Evolutionary conservation across 371 early-diverging fungal genomes (phyloP).

Genomic region (Rhizopus arrhizus): DNA sequence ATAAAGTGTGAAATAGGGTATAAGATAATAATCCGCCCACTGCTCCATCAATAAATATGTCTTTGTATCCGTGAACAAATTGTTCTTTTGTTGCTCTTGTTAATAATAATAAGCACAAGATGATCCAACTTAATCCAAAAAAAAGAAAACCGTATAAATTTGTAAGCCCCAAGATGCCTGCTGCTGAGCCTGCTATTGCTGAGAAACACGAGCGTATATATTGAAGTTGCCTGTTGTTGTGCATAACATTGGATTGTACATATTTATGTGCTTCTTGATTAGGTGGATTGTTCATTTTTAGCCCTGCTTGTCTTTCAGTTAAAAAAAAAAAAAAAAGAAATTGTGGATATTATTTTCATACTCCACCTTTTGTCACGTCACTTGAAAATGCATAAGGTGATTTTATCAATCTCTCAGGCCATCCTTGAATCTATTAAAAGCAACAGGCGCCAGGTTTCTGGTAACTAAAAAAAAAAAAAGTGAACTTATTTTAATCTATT

Average conservation of each 20-base stretch:
- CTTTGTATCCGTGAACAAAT: constrained; percentile 56
- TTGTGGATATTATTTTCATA: background rate
- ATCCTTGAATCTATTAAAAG: no score
- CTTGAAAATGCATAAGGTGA: no score
- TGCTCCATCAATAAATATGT: constrained; percentile 68
- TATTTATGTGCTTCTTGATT: constrained; percentile 52
- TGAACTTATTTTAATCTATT: no score
- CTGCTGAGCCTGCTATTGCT: constrained; percentile 76
- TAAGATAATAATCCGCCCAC: constrained; percentile 74
- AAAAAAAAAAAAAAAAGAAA: constrained; percentile 4
- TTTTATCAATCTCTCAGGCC: no score
- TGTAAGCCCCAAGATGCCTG: constrained; percentile 77
- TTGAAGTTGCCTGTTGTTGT: constrained; percentile 69
- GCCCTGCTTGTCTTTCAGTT: background rate
- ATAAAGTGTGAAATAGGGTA: constrained; percentile 84
- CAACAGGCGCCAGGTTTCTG: no score
- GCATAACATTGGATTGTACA: constrained; percentile 59
- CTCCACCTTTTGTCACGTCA: background rate
- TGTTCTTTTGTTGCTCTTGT: constrained; percentile 37
- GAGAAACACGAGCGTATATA: constrained; percentile 78
- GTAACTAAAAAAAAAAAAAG: no score
- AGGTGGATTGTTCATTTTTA: constrained; percentile 24
- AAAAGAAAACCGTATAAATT: constrained; percentile 75
- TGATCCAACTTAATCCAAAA: constrained; percentile 65
- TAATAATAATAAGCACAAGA: constrained; percentile 55